Base-by-base conservation (phyloP, 768 basidiomycete species). In the Podaxis rugospora region DNA sequence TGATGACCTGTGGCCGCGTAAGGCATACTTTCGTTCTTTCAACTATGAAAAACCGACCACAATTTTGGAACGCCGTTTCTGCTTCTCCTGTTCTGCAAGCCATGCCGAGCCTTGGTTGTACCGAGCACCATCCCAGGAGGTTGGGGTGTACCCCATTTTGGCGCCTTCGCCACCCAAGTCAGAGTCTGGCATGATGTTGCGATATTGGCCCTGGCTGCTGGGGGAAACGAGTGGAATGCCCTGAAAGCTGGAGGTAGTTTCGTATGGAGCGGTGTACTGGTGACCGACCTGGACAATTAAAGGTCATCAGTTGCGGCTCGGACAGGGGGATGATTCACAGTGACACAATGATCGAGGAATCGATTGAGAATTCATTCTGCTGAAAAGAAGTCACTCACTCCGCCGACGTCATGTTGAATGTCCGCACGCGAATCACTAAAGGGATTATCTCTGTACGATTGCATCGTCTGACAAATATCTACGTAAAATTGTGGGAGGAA, bases 41-140 rank as follows among this genome's bases (percentile, higher is more conserved):
- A 11, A 39, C 14, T 6, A 21, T n/a, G 23, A 21, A 28, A 23
- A 14, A 49, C 59, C n/a, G 49, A 39, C 59, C 35, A 61, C 52
- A 61, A 54, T 54, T 44, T 61, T 61, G 42, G 59, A 61, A 14
- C 59, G 59, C 18, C 44, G 27, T 32, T 21, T 54, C 53, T 61
- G 52, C 39, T 61, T 55, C n/a, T 49, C 52, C 21, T 55, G 42
- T 25, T 46, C 53, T 25, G 28, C n/a, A 32, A 47, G 3, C 52
- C 44, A 54, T 13, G 59, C 54, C 27, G 37, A 44, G n/a, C 57
- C 57, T 39, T 55, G 59, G 14, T 39, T 39, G 18, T 61, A 61
- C 16, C 51, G 52, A 14, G 59, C 39, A 18, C 52, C 14, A 40
- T 61, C 52, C 59, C 59, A 61, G n/a, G 52, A 37, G 9, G n/a